Conservation (phyloP, 129 eudicot genomes). For the Dittrichia graveolens region DNA sequence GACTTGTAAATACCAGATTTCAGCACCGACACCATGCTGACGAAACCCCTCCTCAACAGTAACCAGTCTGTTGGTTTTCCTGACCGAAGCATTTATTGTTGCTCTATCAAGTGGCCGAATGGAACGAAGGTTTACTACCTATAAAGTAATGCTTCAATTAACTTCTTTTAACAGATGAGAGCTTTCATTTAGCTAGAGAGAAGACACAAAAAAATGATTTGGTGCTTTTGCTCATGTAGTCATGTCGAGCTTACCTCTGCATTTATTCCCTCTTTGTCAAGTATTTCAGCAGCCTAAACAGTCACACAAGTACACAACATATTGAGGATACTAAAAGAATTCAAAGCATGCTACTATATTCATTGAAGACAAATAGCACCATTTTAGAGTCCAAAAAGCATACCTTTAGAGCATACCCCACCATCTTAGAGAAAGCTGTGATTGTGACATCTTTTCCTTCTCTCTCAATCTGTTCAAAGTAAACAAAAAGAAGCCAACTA, state of each 20-base stretch:
- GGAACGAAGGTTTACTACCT: conserved; percentile 70
- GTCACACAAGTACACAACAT: too few relatives aligned
- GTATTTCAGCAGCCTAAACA: conserved; percentile 75
- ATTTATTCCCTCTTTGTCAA: conserved; percentile 68
- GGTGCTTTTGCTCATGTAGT: conserved; percentile 12
- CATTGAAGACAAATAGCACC: too few relatives aligned
- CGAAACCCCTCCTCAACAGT: conserved; percentile 88
- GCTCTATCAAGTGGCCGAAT: conserved; percentile 80
- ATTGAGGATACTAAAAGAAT: too few relatives aligned
- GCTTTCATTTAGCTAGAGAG: not conserved
- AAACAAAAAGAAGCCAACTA: too few relatives aligned
- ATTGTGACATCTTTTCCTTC: conserved; percentile 76
- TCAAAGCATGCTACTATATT: too few relatives aligned
- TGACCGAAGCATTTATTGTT: conserved; percentile 70
- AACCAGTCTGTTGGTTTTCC: conserved; percentile 73
- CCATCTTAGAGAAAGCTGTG: conserved; percentile 88
- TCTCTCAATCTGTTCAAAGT: conserved; percentile 55
- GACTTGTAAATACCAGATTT: conserved; percentile 54
- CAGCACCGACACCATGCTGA: conserved; percentile 85
- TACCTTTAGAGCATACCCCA: conserved; percentile 81
- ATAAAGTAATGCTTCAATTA: not conserved
- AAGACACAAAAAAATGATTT: not conserved
- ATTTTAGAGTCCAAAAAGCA: not conserved
- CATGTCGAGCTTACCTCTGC: conserved; percentile 54
- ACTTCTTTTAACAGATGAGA: too few relatives aligned